These are phyloP conservation scores for Colletotrichum tamarilloi DNA, from an alignment of 2,329 filamentous ascomycete genomes.

Conservation along the genomic window DNA sequence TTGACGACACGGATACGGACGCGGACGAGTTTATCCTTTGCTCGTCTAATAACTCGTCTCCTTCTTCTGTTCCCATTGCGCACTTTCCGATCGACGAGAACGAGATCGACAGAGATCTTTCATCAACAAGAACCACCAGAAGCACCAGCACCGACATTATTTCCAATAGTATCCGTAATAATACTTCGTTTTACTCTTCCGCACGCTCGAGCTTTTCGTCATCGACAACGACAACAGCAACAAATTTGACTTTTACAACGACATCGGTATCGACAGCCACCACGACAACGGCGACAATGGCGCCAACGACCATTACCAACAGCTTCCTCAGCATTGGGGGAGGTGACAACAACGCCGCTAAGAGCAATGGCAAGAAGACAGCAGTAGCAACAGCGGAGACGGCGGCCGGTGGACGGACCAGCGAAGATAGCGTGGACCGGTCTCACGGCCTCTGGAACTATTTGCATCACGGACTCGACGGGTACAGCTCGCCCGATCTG, in stretches of 20 bases:
- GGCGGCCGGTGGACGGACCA: slow-evolving; percentile 5
- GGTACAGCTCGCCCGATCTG: slow-evolving; percentile 29
- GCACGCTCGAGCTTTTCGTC: slow-evolving; percentile 19
- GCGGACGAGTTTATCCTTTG: not conserved
- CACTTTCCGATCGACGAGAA: not conserved
- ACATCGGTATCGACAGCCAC: slow-evolving; percentile 9
- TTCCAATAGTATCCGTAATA: not conserved
- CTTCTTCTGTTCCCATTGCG: not conserved
- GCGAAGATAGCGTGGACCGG: slow-evolving; percentile 29
- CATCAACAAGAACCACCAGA: not conserved
- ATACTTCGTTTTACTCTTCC: slow-evolving; percentile 15
- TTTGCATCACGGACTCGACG: slow-evolving; percentile 32
- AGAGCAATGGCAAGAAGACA: slow-evolving; percentile 13
- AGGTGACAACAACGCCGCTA: slow-evolving; percentile 12
- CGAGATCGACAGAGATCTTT: not conserved
- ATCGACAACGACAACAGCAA: not conserved
- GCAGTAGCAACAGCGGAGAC: slow-evolving; percentile 3
- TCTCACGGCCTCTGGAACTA: slow-evolving; percentile 31
- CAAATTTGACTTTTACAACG: slow-evolving; percentile 5
- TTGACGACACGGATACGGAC: slow-evolving; percentile 32
- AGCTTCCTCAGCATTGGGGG: not conserved
- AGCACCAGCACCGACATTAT: not conserved
- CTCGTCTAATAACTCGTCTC: not conserved
- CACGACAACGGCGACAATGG: slow-evolving; percentile 25
- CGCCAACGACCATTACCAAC: slow-evolving; percentile 18